phyloP scores from a whole-genome alignment of 2,329 filamentous ascomycete species.

The Curvularia eragrostidis region DNA sequence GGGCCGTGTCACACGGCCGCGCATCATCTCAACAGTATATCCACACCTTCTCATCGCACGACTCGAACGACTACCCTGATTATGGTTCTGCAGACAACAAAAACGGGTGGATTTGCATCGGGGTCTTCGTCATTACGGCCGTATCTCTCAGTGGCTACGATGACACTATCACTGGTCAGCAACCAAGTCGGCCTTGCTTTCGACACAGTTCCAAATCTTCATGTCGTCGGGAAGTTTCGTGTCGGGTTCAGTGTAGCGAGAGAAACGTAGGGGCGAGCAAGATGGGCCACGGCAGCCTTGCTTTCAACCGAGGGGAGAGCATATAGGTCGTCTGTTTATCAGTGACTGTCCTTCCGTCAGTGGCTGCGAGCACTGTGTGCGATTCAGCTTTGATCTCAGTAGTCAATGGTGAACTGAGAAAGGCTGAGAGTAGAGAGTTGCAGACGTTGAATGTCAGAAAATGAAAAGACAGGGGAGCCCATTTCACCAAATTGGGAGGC shows the following conservation, averaged over 20 bases:
- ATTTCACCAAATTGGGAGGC: not conserved
- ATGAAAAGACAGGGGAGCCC: not conserved
- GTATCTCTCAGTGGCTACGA: conserved; percentile 36
- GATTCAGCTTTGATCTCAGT: not conserved
- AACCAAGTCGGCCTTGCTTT: conserved; percentile 64
- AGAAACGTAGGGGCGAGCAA: not conserved
- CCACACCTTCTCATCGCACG: conserved; percentile 64
- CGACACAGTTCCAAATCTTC: conserved; percentile 41
- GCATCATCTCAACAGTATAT: conserved; percentile 33
- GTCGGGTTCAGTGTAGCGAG: not conserved
- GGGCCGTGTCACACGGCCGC: conserved; percentile 39
- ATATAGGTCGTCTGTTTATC: not conserved
- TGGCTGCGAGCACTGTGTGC: not conserved
- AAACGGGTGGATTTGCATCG: conserved; percentile 68
- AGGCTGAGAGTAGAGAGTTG: not conserved
- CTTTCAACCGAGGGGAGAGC: not conserved
- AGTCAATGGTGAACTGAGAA: not conserved
- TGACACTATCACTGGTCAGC: conserved; percentile 59
- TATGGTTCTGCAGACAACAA: conserved; percentile 55
- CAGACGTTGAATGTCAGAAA: not conserved
- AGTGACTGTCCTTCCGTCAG: not conserved
- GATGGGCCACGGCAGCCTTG: too few relatives aligned
- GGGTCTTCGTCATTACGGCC: conserved; percentile 60
- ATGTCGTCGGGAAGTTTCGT: conserved; percentile 66
- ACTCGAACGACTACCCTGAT: conserved; percentile 69